Conservation (phyloP, 352 stramenopile genomes). For the Phytopythium mirpurense region DNA sequence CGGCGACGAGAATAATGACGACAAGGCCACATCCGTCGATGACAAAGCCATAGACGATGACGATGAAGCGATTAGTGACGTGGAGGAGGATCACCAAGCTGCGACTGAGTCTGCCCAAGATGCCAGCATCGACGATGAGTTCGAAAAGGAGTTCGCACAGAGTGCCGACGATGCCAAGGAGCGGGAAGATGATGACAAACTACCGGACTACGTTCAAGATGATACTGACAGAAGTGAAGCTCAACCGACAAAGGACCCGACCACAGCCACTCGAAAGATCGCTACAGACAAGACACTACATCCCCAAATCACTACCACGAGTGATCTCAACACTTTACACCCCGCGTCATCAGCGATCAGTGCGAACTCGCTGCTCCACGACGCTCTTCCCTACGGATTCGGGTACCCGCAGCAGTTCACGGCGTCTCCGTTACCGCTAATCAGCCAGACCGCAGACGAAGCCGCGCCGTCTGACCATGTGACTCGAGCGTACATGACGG, state of each 20-base stretch:
- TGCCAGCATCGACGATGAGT: constrained; percentile 4
- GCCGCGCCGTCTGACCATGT: neutral
- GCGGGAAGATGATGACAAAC: constrained; percentile 2
- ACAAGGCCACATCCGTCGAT: neutral
- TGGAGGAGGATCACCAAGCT: neutral
- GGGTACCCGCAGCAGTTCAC: neutral
- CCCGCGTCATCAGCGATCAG: no score
- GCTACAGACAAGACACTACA: no score
- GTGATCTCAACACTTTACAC: no score
- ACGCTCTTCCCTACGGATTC: neutral
- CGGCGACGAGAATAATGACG: neutral
- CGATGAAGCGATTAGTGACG: neutral
- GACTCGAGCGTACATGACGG: constrained; percentile 22
- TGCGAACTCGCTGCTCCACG: neutral
- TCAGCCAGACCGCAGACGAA: neutral
- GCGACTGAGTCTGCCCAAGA: neutral
- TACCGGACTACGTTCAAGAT: neutral
- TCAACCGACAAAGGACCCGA: no score
- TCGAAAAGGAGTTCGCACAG: constrained; percentile 6
- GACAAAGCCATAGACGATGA: neutral
- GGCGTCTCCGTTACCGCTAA: neutral
- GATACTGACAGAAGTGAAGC: neutral
- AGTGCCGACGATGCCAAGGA: constrained; percentile 1
- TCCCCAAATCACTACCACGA: no score
- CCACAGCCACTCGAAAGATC: no score